Evolutionary conservation across 1,284 basidiomycete species (phyloP).

Genomic region (Nidula niveotomentosa): DNA sequence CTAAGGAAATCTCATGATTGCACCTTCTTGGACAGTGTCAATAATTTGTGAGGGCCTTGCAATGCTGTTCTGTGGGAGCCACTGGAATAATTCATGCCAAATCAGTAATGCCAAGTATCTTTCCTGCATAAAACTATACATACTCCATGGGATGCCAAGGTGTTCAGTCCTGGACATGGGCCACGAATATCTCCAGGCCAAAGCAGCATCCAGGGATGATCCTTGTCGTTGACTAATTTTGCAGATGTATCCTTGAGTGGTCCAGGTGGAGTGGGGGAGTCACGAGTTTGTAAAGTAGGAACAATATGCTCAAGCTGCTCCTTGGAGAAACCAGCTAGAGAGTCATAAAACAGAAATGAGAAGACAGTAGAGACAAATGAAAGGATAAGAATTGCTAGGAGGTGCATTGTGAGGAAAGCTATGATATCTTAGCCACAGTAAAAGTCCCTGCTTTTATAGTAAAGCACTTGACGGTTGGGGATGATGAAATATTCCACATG

Average conservation of each 20-base stretch:
- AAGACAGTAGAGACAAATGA: neutral
- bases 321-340: neutral
- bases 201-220: neutral
- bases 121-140: neutral
- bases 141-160: neutral
- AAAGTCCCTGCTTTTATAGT: neutral
- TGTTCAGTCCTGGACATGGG: neutral
- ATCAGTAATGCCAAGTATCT: neutral
- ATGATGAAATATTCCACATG: too few relatives aligned
- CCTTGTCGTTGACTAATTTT: neutral
- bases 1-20: neutral
- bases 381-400: neutral
- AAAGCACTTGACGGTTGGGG: neutral
- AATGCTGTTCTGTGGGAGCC: neutral
- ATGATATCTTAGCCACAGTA: neutral
- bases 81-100: neutral
- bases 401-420: neutral
- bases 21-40: neutral
- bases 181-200: neutral
- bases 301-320: neutral
- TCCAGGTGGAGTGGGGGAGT: neutral
- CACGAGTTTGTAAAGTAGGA: neutral
- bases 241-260: neutral
- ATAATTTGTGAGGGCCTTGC: neutral
- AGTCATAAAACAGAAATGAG: neutral